phyloP scores from a whole-genome alignment of 208 protist genomes.

The Plasmodiophora brassicae region DNA sequence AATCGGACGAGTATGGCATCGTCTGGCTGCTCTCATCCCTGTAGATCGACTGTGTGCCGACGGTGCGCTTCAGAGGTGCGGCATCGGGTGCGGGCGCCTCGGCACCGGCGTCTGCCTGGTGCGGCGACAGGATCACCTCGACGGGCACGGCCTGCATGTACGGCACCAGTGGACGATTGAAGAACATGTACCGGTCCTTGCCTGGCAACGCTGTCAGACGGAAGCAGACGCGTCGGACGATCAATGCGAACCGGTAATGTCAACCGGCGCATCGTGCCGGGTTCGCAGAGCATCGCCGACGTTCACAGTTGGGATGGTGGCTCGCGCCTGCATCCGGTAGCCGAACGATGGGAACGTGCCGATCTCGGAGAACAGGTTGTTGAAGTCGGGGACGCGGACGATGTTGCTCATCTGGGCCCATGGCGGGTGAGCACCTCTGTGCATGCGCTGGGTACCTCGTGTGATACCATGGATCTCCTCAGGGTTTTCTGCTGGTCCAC shows the following conservation, averaged over 20 bases:
- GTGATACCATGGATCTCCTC: constrained; percentile 10
- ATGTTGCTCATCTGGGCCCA: background rate
- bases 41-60: background rate
- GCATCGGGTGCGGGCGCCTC: background rate
- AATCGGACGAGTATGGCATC: background rate
- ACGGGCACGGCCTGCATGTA: background rate
- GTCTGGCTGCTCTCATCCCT: constrained; percentile 20
- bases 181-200: constrained; percentile 8
- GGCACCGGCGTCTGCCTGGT: background rate
- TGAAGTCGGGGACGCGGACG: background rate
- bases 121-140: background rate
- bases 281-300: background rate
- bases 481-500: background rate
- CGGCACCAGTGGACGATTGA: background rate
- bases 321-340: background rate
- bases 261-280: background rate
- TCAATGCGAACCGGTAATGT: too few relatives aligned
- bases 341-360: constrained; percentile 5
- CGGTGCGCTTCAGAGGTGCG: background rate
- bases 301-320: background rate
- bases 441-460: too few relatives aligned
- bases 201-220: background rate
- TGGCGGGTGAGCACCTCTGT: too few relatives aligned
- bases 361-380: constrained; percentile 21
- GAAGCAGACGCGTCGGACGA: background rate